A percentile compares a stretch with the other conserved stretches of the same genome.
Evolutionary conservation across 345 rosid species (phyloP).

Genomic region (Camelina neglecta): DNA sequence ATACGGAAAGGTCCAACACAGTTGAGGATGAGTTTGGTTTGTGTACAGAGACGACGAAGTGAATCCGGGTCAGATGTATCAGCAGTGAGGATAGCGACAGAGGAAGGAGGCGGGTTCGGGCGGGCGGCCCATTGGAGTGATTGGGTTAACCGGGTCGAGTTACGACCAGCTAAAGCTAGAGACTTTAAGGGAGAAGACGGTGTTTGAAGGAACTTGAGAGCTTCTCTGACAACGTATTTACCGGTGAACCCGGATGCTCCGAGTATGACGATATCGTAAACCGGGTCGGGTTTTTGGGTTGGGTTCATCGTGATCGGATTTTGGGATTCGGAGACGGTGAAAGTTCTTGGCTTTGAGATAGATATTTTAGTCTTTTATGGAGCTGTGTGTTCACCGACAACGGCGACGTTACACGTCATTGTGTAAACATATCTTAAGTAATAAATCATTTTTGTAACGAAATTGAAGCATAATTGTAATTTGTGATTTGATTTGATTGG

Average conservation of each 20-base stretch:
- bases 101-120: conserved; percentile 58
- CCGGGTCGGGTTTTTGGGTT: conserved; percentile 30
- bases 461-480: too few species aligned
- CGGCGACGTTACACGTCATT: background rate
- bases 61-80: conserved; percentile 77
- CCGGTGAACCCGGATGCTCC: conserved; percentile 89
- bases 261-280: conserved; percentile 62
- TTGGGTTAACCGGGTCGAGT: conserved; percentile 55
- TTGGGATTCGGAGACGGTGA: conserved; percentile 11
- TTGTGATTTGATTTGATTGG: background rate
- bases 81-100: conserved; percentile 65
- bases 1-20: conserved; percentile 90
- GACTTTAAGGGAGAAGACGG: conserved; percentile 69
- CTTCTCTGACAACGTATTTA: conserved; percentile 74
- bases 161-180: conserved; percentile 86
- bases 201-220: conserved; percentile 64
- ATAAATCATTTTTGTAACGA: too few species aligned
- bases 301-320: conserved; percentile 41
- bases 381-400: conserved; percentile 13
- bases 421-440: background rate
- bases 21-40: conserved; percentile 74
- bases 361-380: conserved; percentile 8
- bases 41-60: conserved; percentile 67
- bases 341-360: background rate
- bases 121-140: conserved; percentile 80